Percentiles rank a stretch among this genome's conserved stretches.
These are phyloP conservation scores for Tetradesmus lagerheimii DNA, from an alignment of 139 green algal genomes.

Conservation along the genomic window DNA sequence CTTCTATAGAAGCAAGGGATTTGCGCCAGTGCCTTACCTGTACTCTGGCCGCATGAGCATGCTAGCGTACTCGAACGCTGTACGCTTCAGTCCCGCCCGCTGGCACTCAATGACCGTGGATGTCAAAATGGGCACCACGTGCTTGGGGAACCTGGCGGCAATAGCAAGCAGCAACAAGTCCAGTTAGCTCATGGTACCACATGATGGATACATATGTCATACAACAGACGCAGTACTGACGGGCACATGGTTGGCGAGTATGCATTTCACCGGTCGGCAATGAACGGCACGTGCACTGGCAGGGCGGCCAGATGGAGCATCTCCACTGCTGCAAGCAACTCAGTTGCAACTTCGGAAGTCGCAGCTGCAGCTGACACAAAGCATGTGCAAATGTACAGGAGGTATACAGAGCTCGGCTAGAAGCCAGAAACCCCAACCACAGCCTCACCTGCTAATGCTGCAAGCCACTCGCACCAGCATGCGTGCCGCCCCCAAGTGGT, in stretches of 20 bases:
- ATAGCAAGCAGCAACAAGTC: neutral
- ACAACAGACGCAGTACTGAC: too few species aligned
- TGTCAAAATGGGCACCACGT: constrained; percentile 91
- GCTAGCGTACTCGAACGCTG: constrained; percentile 82
- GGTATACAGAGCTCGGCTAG: too few species aligned
- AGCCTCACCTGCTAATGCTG: constrained; percentile 54
- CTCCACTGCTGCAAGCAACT: too few species aligned
- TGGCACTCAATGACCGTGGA: constrained; percentile 91
- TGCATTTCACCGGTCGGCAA: too few species aligned
- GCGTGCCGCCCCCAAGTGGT: constrained; percentile 77
- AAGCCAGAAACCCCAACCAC: neutral
- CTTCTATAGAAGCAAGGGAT: too few species aligned
- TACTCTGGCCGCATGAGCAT: constrained; percentile 86
- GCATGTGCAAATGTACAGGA: too few species aligned
- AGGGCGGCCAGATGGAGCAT: too few species aligned
- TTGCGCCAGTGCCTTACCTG: constrained; percentile 47
- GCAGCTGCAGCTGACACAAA: too few species aligned
- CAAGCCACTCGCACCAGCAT: constrained; percentile 83
- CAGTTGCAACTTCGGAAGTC: too few species aligned
- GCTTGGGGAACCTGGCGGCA: constrained; percentile 72
- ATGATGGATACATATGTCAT: neutral
- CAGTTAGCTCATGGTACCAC: neutral
- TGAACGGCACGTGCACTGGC: too few species aligned
- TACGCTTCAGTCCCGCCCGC: constrained; percentile 77
- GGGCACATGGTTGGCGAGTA: too few species aligned